Evolutionary conservation across 208 protist species (phyloP).

Genomic region (Leishmania mexicana): DNA sequence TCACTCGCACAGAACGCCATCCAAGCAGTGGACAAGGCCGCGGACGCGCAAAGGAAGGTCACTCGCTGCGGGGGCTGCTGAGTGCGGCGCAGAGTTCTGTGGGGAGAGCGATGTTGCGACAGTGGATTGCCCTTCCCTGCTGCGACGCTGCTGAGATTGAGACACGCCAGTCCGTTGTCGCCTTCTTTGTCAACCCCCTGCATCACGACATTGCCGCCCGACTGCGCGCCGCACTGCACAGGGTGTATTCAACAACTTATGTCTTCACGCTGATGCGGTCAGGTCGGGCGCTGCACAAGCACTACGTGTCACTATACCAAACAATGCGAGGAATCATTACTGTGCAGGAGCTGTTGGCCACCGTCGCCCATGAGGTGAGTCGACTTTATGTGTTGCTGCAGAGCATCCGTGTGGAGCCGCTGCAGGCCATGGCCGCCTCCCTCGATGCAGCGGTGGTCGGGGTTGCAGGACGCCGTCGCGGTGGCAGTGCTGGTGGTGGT

Average conservation of each 20-base stretch:
- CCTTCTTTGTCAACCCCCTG: conserved; percentile 56
- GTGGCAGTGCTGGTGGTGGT: not conserved
- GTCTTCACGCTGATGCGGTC: conserved; percentile 78
- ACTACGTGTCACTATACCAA: conserved; percentile 70
- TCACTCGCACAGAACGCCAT: conserved; percentile 77
- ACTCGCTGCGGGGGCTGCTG: conserved; percentile 75
- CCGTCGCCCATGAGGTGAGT: conserved; percentile 47
- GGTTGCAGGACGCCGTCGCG: not conserved
- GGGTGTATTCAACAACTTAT: conserved; percentile 44
- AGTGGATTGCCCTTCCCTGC: conserved; percentile 78
- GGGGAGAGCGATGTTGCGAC: conserved; percentile 65
- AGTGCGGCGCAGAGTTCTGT: conserved; percentile 52
- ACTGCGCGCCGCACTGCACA: conserved; percentile 55
- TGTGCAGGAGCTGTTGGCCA: conserved; percentile 43
- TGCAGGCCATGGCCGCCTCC: conserved; percentile 35
- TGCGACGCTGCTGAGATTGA: conserved; percentile 57
- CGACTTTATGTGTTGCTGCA: conserved; percentile 43
- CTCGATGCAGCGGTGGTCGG: conserved; percentile 29
- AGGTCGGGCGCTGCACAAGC: conserved; percentile 45
- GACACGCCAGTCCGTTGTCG: conserved; percentile 60
- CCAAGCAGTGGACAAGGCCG: conserved; percentile 78
- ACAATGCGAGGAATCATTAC: conserved; percentile 47
- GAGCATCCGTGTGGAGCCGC: conserved; percentile 34
- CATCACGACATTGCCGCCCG: conserved; percentile 48
- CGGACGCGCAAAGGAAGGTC: conserved; percentile 78